phyloP scores from a whole-genome alignment of 23 red algal species.

The Gracilariopsis chorda region DNA sequence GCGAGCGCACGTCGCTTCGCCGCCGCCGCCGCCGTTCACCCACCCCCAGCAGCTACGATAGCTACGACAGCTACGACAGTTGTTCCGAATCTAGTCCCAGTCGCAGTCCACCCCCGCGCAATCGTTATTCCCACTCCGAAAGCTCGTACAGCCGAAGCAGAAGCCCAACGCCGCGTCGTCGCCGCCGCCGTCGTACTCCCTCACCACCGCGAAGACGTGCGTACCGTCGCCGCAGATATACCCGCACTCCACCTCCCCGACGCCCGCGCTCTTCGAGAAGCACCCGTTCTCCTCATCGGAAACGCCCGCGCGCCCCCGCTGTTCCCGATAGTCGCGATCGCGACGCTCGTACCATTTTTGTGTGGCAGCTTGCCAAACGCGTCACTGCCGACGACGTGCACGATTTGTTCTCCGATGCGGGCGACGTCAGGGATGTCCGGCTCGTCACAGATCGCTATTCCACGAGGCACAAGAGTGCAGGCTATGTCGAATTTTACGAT shows the following conservation, averaged over 20 bases:
- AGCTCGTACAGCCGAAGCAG: neutral
- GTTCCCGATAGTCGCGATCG: neutral
- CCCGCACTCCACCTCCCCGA: conserved; percentile 16
- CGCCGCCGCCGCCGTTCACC: conserved; percentile 2
- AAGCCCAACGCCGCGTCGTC: neutral
- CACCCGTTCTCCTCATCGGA: neutral
- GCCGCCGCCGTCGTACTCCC: neutral
- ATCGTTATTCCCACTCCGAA: neutral
- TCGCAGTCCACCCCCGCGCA: neutral
- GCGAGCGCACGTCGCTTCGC: neutral
- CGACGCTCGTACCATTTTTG: conserved; percentile 64
- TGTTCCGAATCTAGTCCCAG: neutral
- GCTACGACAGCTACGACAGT: conserved; percentile 7
- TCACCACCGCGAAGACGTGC: neutral
- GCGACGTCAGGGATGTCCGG: conserved; percentile 65
- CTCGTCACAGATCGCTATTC: conserved; percentile 66
- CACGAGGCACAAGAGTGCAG: conserved; percentile 54
- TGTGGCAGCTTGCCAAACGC: conserved; percentile 68
- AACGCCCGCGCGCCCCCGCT: neutral
- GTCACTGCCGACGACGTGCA: conserved; percentile 43
- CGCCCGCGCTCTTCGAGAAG: neutral
- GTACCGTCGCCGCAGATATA: neutral
- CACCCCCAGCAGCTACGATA: conserved; percentile 1
- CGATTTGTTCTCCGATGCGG: conserved; percentile 57
- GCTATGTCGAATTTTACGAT: conserved; percentile 86